Base-by-base conservation (phyloP, 345 rosid genomes). In the Lagerstroemia speciosa region DNA sequence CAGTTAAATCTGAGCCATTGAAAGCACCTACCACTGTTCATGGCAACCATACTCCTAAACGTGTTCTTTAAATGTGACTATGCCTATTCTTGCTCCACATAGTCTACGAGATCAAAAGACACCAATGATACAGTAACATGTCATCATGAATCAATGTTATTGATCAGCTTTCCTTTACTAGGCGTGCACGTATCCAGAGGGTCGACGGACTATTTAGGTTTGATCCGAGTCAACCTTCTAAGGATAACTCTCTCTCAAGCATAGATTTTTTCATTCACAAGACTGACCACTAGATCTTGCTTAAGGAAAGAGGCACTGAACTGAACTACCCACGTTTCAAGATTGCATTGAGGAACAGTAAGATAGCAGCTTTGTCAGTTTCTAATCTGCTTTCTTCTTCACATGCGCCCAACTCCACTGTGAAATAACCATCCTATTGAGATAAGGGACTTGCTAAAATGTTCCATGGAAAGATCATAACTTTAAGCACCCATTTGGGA, bases 401-500 rank as follows among this genome's bases (percentile, higher is more conserved):
- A 50, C 62, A 73, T 32, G 69, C 80, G 61, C 74, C 85, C 81
- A 72, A 76, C 80, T 77, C 55, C 72, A 58, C 61, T 67, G 38
- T 6, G 53, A 46, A 67, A 71, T 22, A 9, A 41, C 46, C 2
- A 41, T 9, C 46, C 46, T 41, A 9, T 41, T 9, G 10, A 8
- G 14, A 41, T 41, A 41, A 57, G 41, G 64, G 68, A 57, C 62
- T 53, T 73, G 50, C 65, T 76, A 27, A 79, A 76, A 30, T 71
- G 67, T 66, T 74, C 45, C 67, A 79, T 74, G 16, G 66, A 74
- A 46, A 79, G 72, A 14, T 77, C 69, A 69, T 57, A 74, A 57
- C 63, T 41, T 45, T 38, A 61, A 60, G 30, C 32, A 43, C 41
- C 72, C 63, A 27, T 30, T 26, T 12, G 33, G 46, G 4, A 36